These are phyloP conservation scores for Gonium pectorale DNA, from an alignment of 139 green algal genomes.

Conservation along the genomic window DNA sequence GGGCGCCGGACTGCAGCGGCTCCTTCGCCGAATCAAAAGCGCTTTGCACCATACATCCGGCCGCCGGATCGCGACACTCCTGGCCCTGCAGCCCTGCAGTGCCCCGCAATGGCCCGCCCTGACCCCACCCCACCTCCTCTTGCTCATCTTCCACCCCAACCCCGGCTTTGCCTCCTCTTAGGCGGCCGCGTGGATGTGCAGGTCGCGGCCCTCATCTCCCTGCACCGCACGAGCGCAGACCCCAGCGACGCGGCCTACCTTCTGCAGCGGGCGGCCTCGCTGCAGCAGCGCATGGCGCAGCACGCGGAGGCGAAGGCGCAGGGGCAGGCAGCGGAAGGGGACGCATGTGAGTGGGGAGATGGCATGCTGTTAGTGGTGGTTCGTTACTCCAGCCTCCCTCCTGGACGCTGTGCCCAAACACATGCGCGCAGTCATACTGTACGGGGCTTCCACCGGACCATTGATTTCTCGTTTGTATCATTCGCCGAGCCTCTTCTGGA, in stretches of 20 bases:
- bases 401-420: no score
- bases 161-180: neutral
- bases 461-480: no score
- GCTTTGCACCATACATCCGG: neutral
- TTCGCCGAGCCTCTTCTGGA: no score
- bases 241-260: neutral
- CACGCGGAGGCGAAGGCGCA: neutral
- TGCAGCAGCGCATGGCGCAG: constrained; percentile 4
- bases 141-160: neutral
- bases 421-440: neutral
- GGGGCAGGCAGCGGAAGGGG: neutral
- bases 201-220: neutral
- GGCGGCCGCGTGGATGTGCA: constrained; percentile 14
- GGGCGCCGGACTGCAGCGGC: no score
- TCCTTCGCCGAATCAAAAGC: neutral
- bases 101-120: neutral
- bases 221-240: neutral
- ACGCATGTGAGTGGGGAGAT: neutral
- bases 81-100: neutral
- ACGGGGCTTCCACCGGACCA: no score
- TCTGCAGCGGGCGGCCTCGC: neutral
- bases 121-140: neutral
- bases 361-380: neutral
- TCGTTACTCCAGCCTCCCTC: no score
- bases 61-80: neutral